A percentile compares a stretch with the other conserved stretches of the same genome.
Evolutionary conservation across 495 filamentous ascomycete species (phyloP).

Genomic region (Penicillium waksmanii): DNA sequence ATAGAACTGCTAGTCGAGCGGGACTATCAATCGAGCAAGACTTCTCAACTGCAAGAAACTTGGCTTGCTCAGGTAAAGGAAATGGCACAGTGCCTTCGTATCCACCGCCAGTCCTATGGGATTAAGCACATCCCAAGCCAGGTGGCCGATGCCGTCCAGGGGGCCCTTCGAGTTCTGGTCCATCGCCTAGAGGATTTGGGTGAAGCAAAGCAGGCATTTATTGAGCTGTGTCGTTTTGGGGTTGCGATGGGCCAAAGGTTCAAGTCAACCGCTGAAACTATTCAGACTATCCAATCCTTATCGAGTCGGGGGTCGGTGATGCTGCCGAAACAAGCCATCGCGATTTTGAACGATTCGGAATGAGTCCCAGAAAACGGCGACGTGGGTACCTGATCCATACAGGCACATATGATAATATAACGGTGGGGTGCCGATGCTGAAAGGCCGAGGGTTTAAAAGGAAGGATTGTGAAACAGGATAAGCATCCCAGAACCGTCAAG

Average conservation of each 20-base stretch:
- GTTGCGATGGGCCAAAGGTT: slow-evolving; percentile 34
- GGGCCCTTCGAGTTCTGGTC: slow-evolving; percentile 32
- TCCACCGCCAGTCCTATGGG: slow-evolving; percentile 37
- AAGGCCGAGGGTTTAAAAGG: no score
- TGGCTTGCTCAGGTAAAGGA: slow-evolving; percentile 29
- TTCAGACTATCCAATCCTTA: slow-evolving; percentile 29
- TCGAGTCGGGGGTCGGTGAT: slow-evolving; percentile 21
- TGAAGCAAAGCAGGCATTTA: slow-evolving; percentile 32
- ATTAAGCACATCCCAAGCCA: slow-evolving; percentile 39
- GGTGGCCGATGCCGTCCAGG: slow-evolving; percentile 36
- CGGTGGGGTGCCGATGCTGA: no score
- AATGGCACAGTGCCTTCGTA: slow-evolving; percentile 37
- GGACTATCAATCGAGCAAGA: slow-evolving; percentile 11
- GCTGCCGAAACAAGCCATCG: slow-evolving; percentile 35
- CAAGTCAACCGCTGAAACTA: slow-evolving; percentile 29
- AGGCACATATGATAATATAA: no score
- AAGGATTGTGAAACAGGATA: no score
- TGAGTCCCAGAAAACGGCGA: not conserved
- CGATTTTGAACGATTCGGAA: slow-evolving; percentile 26
- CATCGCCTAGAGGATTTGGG: slow-evolving; percentile 26
- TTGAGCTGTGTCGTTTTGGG: slow-evolving; percentile 38
- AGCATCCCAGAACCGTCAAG: no score
- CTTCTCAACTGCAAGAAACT: slow-evolving; percentile 19
- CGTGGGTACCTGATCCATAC: not conserved
- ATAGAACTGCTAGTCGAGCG: slow-evolving; percentile 30